Evolutionary conservation across 768 basidiomycete species (phyloP), one percentile per base, ranked within the genome.

Genomic region (Cubamyces lactineus): DNA sequence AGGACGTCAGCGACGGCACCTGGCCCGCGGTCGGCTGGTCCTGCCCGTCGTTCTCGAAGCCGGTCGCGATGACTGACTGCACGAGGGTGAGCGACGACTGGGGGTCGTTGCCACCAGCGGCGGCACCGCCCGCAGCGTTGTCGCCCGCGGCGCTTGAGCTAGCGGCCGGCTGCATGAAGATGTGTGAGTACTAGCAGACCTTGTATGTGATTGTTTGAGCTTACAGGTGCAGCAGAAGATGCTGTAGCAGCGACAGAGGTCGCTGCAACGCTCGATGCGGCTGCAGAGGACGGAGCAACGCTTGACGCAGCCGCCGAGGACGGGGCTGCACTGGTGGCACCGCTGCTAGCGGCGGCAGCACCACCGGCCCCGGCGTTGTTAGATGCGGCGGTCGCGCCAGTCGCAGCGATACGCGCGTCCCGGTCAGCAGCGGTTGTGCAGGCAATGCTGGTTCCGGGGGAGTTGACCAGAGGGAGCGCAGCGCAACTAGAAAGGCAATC

Each of bases 1-100:
- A 73, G n/a, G 86, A 86, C 0, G 82, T 86, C 7, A 84, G 73
- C 6, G 86, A 87, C 15, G 84, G 76, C 23, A 80, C 79, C 72
- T 86, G 80, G 28, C 84, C 85, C 55, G 78, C 62, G 0, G 67
- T 66, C 0, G 76, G 63, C 21, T 61, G 55, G 16, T 68, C 64
- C 62, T 77, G 73, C 21, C 88, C 89, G 62, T 84, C 70, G 48
- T 84, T 74, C 16, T 75, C 79, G 61, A 88, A 86, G n/a, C 83
- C 82, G 4, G 69, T 63, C 13, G 84, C 83, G 59, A 91, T 78
- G 24, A 88, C 81, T 3, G 72, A 74, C 41, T 81, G 74, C 30
- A 78, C 67, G 46, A 85, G 80, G 12, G 78, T 79, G 41, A 80
- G 62, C 0, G 81, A 84, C 12, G 72, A 70, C 67, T 86, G 84